A percentile compares a stretch with the other conserved stretches of the same genome.
These are phyloP conservation scores for Podospora didyma DNA, from an alignment of 495 filamentous ascomycete genomes.

Conservation along the genomic window DNA sequence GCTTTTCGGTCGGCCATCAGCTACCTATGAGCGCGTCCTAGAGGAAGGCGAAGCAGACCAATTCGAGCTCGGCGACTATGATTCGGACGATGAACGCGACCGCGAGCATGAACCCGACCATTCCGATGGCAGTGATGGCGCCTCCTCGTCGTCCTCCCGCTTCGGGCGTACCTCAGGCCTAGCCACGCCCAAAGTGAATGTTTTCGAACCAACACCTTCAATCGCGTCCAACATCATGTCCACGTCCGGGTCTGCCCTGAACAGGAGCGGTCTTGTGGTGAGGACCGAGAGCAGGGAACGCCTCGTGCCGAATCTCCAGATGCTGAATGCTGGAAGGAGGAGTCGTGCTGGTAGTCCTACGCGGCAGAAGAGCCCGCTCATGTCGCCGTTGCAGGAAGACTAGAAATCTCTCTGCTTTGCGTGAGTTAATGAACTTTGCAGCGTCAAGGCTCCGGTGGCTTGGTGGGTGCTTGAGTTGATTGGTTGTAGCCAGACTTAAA, in stretches of 20 bases:
- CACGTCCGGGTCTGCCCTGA: slow-evolving; percentile 52
- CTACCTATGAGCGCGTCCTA: slow-evolving; percentile 76
- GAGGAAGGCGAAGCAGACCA: slow-evolving; percentile 67
- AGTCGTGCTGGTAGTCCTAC: slow-evolving; percentile 63
- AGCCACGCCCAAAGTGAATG: slow-evolving; percentile 62
- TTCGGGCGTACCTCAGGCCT: slow-evolving; percentile 56
- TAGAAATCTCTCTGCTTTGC: background rate
- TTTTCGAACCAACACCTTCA: slow-evolving; percentile 49
- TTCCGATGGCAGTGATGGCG: slow-evolving; percentile 50
- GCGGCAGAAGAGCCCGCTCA: slow-evolving; percentile 61
- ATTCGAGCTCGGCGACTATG: slow-evolving; percentile 67
- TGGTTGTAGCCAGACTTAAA: background rate
- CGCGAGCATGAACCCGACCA: slow-evolving; percentile 46
- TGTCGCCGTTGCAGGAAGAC: slow-evolving; percentile 43
- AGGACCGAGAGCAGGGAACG: slow-evolving; percentile 81
- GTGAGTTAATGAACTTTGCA: too few relatives aligned
- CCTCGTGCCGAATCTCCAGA: slow-evolving; percentile 38
- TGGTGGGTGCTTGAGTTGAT: background rate
- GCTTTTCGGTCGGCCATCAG: slow-evolving; percentile 45
- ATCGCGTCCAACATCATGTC: too few relatives aligned
- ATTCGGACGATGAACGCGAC: slow-evolving; percentile 32
- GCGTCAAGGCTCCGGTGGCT: too few relatives aligned
- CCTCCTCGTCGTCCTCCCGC: slow-evolving; percentile 24
- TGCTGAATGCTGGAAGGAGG: slow-evolving; percentile 48
- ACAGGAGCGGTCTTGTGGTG: slow-evolving; percentile 69